These are phyloP conservation scores for Barnettozyma populi DNA, from an alignment of 805 yeast genomes.

Conservation along the genomic window DNA sequence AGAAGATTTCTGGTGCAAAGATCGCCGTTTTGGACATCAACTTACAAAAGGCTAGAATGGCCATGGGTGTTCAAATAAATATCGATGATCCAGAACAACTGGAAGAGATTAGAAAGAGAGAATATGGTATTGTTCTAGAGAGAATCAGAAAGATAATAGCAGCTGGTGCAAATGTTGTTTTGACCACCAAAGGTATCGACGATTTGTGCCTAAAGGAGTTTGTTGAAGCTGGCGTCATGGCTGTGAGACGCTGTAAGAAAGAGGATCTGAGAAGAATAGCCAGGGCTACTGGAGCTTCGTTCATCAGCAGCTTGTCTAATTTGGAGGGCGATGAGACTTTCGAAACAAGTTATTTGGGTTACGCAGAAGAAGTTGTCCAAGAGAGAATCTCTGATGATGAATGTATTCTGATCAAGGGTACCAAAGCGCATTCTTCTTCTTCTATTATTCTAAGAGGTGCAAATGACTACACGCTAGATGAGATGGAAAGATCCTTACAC, in stretches of 20 bases:
- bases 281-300: constrained; percentile 94
- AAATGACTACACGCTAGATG: constrained; percentile 91
- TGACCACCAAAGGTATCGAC: constrained; percentile 93
- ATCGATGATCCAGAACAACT: constrained; percentile 96
- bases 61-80: constrained; percentile 95
- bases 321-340: constrained; percentile 90
- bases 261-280: constrained; percentile 97
- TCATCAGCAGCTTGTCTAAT: constrained; percentile 81
- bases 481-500: constrained; percentile 96
- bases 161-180: constrained; percentile 83
- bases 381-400: constrained; percentile 91
- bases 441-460: constrained; percentile 94
- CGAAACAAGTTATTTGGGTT: constrained; percentile 74
- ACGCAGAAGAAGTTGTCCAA: constrained; percentile 90
- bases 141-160: constrained; percentile 87
- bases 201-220: constrained; percentile 96
- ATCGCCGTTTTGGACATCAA: constrained; percentile 91
- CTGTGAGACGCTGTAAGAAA: constrained; percentile 93
- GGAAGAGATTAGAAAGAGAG: constrained; percentile 85
- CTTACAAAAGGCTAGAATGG: constrained; percentile 94
- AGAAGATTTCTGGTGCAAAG: constrained; percentile 59
- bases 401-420: constrained; percentile 88
- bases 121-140: constrained; percentile 63
- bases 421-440: constrained; percentile 89
- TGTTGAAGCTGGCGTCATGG: constrained; percentile 81